A percentile compares a stretch with the other conserved stretches of the same genome.
Evolutionary conservation across 2,329 filamentous ascomycete genomes (phyloP).

Genomic region (Spiromastix sp.): DNA sequence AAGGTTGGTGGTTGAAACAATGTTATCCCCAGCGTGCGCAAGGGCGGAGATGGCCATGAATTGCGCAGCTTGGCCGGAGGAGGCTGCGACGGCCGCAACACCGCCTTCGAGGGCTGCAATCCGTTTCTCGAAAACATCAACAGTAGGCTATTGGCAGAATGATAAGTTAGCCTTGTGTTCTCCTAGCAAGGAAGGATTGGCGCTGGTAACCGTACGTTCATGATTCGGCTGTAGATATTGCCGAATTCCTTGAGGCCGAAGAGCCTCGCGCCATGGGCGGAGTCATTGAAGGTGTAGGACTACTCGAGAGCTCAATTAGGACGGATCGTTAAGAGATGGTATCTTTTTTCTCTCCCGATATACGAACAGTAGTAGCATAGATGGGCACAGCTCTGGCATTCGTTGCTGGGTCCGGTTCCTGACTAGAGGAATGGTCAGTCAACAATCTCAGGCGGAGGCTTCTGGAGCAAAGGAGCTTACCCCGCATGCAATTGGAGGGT

Average conservation of each 20-base stretch:
- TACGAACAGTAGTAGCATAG: conserved; percentile 69
- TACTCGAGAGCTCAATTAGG: conserved; percentile 23
- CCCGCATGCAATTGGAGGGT: conserved; percentile 79
- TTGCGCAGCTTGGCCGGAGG: conserved; percentile 83
- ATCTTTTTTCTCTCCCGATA: too few species aligned
- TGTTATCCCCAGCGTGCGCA: conserved; percentile 85
- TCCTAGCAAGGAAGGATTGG: too few species aligned
- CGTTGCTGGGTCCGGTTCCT: conserved; percentile 68
- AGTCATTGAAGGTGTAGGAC: conserved; percentile 93
- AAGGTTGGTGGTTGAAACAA: conserved; percentile 78
- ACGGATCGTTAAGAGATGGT: neutral
- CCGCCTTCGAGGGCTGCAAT: conserved; percentile 93
- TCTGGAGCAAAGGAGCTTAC: conserved; percentile 34
- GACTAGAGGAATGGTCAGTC: conserved; percentile 39
- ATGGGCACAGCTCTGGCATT: conserved; percentile 90
- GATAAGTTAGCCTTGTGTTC: too few species aligned
- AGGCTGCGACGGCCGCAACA: conserved; percentile 70
- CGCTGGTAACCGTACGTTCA: conserved; percentile 84
- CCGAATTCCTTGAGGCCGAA: conserved; percentile 95
- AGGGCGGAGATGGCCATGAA: conserved; percentile 82
- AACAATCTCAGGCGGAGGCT: neutral
- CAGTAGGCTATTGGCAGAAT: conserved; percentile 59
- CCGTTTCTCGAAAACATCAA: conserved; percentile 93
- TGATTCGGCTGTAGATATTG: conserved; percentile 96
- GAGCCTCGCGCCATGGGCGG: conserved; percentile 83